Percentiles rank a stretch among this genome's conserved stretches.
phyloP scores from a whole-genome alignment of 1,139 yeast genomes.

The Suhomyces atakaporum region DNA sequence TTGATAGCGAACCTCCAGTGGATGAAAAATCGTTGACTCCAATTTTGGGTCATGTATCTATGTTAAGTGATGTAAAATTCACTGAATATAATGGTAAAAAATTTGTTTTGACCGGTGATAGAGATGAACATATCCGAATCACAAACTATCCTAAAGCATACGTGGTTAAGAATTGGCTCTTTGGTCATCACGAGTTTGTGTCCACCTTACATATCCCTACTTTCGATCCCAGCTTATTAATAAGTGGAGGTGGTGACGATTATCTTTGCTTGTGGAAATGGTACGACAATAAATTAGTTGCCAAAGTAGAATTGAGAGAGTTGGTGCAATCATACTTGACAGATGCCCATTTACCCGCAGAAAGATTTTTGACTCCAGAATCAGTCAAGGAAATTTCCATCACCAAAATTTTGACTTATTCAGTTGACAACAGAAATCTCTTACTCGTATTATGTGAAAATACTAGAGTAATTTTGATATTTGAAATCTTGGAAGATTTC shows the following conservation, averaged over 20 bases:
- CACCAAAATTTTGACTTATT: conserved; percentile 42
- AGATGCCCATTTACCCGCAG: conserved; percentile 66
- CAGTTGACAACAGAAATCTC: conserved; percentile 22
- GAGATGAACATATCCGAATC: conserved; percentile 96
- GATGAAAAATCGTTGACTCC: conserved; percentile 57
- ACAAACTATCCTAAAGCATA: conserved; percentile 78
- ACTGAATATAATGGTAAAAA: conserved; percentile 48
- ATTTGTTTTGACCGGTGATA: conserved; percentile 77
- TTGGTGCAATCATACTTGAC: conserved; percentile 51
- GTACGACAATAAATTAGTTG: conserved; percentile 49
- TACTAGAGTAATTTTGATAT: conserved; percentile 52
- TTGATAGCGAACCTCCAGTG: conserved; percentile 31
- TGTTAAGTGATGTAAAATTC: conserved; percentile 74
- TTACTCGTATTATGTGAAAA: conserved; percentile 56
- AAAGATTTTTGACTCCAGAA: conserved; percentile 59
- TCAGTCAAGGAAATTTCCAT: conserved; percentile 57
- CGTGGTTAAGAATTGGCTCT: conserved; percentile 78
- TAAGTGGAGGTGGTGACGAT: conserved; percentile 93
- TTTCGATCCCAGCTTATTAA: conserved; percentile 48
- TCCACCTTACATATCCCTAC: conserved; percentile 59
- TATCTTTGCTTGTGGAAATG: conserved; percentile 80
- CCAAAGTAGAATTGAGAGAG: conserved; percentile 51
- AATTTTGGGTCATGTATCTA: conserved; percentile 91
- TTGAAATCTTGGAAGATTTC: conserved; percentile 32
- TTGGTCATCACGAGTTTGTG: conserved; percentile 85